These are phyloP conservation scores for Paradendryphiella salina DNA, from an alignment of 2,329 filamentous ascomycete genomes.

Conservation along the genomic window DNA sequence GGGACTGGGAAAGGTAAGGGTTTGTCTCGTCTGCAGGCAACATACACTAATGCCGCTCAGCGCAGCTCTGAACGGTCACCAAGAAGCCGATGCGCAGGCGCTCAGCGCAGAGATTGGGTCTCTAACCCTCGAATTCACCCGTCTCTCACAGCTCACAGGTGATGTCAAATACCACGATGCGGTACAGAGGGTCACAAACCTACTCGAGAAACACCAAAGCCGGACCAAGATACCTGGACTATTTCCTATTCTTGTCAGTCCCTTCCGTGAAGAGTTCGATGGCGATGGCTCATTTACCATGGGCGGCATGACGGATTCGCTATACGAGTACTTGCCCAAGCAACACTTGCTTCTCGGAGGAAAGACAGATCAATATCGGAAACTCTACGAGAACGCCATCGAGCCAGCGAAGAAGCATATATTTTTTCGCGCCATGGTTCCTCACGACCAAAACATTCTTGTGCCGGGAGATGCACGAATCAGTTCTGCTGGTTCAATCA, in stretches of 20 bases:
- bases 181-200: slow-evolving; percentile 42
- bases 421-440: slow-evolving; percentile 76
- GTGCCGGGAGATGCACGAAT: slow-evolving; percentile 63
- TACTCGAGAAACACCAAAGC: slow-evolving; percentile 43
- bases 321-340: slow-evolving; percentile 63
- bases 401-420: slow-evolving; percentile 72
- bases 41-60: slow-evolving; percentile 26
- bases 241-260: slow-evolving; percentile 44
- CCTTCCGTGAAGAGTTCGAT: slow-evolving; percentile 35
- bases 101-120: slow-evolving; percentile 47
- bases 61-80: slow-evolving; percentile 34
- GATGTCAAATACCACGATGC: slow-evolving; percentile 48
- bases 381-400: slow-evolving; percentile 70
- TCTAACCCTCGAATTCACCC: slow-evolving; percentile 47
- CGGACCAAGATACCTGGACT: slow-evolving; percentile 43
- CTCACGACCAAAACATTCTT: slow-evolving; percentile 68
- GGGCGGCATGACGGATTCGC: slow-evolving; percentile 60
- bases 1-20: slow-evolving; percentile 45
- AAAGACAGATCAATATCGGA: slow-evolving; percentile 69
- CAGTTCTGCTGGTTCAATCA: slow-evolving; percentile 51
- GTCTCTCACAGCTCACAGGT: slow-evolving; percentile 45
- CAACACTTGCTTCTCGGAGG: slow-evolving; percentile 78
- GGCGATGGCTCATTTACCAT: slow-evolving; percentile 52
- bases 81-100: slow-evolving; percentile 36
- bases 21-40: not conserved